phyloP scores from a whole-genome alignment of 768 basidiomycete genomes.

The Gymnopilus dilepis region DNA sequence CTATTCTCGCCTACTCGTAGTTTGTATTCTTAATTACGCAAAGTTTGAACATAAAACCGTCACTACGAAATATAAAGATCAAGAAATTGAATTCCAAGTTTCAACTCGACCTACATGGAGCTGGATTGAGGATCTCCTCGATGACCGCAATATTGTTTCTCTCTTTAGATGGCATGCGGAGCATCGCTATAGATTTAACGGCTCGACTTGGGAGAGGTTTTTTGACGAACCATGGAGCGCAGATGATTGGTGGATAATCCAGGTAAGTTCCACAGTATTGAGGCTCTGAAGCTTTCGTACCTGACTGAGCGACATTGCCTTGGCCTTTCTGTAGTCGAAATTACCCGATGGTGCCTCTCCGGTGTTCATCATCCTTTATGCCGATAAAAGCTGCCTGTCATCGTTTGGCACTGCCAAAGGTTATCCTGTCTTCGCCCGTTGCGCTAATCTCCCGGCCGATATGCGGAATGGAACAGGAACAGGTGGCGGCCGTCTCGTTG shows the following conservation, averaged over 20 bases:
- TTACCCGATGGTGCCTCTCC: conserved; percentile 12
- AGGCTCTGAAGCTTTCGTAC: too few species aligned
- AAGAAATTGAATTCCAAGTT: conserved; percentile 8
- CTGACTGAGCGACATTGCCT: too few species aligned
- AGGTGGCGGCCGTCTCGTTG: conserved; percentile 40
- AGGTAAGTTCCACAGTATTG: conserved; percentile 39
- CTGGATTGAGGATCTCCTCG: conserved; percentile 27
- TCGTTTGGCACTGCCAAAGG: conserved; percentile 42
- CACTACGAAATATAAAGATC: conserved; percentile 5
- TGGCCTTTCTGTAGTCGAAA: background rate
- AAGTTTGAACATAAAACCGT: conserved; percentile 13
- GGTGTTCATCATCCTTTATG: conserved; percentile 41
- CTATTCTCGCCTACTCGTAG: background rate
- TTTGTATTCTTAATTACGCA: background rate
- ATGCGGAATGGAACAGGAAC: conserved; percentile 37
- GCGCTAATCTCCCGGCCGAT: conserved; percentile 33
- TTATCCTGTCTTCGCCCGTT: conserved; percentile 39
- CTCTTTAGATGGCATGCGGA: conserved; percentile 27
- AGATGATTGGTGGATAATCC: conserved; percentile 39
- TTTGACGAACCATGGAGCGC: conserved; percentile 44
- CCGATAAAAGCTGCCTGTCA: conserved; percentile 44
- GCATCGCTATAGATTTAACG: conserved; percentile 27
- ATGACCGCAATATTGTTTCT: conserved; percentile 24
- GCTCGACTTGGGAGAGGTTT: conserved; percentile 31
- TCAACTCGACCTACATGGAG: conserved; percentile 10